phyloP scores from a whole-genome alignment of 495 filamentous ascomycete genomes.

The Hypoxylon trugodes region DNA sequence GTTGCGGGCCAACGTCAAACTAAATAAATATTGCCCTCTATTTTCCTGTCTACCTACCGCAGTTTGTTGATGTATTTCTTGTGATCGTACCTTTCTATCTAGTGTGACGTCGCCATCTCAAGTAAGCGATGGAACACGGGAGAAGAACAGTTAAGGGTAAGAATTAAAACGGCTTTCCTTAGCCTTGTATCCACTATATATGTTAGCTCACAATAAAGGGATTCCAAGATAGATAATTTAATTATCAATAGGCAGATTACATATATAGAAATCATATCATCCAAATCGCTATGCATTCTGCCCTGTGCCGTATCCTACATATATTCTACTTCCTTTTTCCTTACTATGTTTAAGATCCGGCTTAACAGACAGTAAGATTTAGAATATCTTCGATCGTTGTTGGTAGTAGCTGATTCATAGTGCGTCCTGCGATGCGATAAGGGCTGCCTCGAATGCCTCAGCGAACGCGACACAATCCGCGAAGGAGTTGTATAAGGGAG shows the following conservation, averaged over 20 bases:
- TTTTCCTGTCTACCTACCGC: neutral
- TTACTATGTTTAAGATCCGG: neutral
- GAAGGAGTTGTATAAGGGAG: constrained; percentile 89
- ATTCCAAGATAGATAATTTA: neutral
- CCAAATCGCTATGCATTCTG: constrained; percentile 1
- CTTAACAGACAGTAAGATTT: neutral
- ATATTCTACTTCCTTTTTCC: constrained; percentile 5
- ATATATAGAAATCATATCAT: constrained; percentile 1
- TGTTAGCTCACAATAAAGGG: neutral
- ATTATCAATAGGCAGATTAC: neutral
- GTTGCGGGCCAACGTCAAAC: neutral
- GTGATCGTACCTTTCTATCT: neutral
- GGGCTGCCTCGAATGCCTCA: constrained; percentile 64
- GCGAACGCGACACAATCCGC: constrained; percentile 81
- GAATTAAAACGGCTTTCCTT: no score
- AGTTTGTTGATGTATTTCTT: neutral
- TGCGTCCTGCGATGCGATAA: constrained; percentile 46
- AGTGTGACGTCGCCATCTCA: no score
- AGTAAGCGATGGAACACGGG: no score
- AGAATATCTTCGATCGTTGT: neutral
- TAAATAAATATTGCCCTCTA: neutral
- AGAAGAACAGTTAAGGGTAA: neutral
- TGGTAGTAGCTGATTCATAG: neutral
- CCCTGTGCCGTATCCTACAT: constrained; percentile 13
- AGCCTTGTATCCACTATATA: neutral